Base-by-base conservation (phyloP, 805 yeast species). In the Starmera quercuum region DNA sequence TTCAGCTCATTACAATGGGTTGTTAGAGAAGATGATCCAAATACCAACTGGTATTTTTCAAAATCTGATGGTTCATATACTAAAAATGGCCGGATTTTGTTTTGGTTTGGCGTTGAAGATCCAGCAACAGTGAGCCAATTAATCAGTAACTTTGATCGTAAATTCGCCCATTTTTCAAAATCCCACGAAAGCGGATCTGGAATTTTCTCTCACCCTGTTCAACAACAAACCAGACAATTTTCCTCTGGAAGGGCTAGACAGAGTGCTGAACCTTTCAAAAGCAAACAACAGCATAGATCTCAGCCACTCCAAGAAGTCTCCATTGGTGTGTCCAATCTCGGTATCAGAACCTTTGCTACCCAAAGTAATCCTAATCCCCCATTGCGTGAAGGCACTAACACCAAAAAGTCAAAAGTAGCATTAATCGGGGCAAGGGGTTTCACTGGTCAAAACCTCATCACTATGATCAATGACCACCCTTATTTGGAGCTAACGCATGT, bases 391-490 rank as follows among this genome's bases (percentile, higher is more conserved):
- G 90, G 86, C 25, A 55, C 72, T 24, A 83, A 78, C 64, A 68
- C 69, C 26, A 57, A 68, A 27, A 69, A 69, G 40, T 70, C 94
- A 16, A 76, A 75, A 45, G 87, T 92, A 31, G 98, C 96, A 2
- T 72, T 92, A 49, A 90, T 92, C 54, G 99, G 99, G 47, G 99
- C 99, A 27, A 81, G 99, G 64, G 99, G 99, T 20, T 86, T 73
- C 63, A 90, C 97, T 14, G 99, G 98, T 23, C 95, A 84, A 63
- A 90, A 90, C 51, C 71, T 92, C 57, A 86, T 92, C 43, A 73
- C 81, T 24, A 68, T 92, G 66, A 83, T 92, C 43, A 84, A 92
- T 60, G 64, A 70, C 32, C 99, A 92, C 62, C 95, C 95, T 29
- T 75, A 74, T 56, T 67, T 92, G 45, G 97, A 90, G 52, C 63